Conservation (phyloP, 352 stramenopile genomes). For the Aphanomyces invadans region DNA sequence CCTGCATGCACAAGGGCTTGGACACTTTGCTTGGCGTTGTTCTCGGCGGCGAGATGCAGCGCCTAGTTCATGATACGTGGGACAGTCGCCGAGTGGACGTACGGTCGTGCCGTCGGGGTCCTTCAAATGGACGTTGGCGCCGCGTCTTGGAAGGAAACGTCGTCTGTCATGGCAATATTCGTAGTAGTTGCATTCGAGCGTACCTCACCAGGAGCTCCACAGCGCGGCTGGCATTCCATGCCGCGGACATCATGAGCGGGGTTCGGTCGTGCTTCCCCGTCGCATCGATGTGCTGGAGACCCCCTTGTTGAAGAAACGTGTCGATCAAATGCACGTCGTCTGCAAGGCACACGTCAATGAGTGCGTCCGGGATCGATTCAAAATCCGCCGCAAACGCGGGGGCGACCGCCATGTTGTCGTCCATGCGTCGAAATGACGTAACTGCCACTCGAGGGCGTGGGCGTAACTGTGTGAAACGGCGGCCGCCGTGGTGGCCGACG, state of each 20-base stretch:
- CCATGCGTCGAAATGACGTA: not conserved
- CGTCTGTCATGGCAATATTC: too few relatives aligned
- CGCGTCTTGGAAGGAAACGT: not conserved
- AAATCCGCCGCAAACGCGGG: not conserved
- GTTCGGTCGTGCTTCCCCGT: constrained; percentile 19
- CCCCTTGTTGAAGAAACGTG: constrained; percentile 10
- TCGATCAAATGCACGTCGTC: constrained; percentile 17
- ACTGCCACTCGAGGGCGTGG: not conserved
- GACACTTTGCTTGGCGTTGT: constrained; percentile 22
- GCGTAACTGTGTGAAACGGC: not conserved
- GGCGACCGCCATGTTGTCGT: not conserved
- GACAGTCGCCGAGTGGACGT: too few relatives aligned
- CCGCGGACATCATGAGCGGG: constrained; percentile 9
- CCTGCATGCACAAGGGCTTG: constrained; percentile 2
- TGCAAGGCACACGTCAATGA: constrained; percentile 13
- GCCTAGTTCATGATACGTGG: not conserved
- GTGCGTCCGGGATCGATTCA: constrained; percentile 6
- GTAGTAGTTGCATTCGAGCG: not conserved
- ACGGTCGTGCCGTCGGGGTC: constrained; percentile 22
- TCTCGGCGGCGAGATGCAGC: constrained; percentile 20
- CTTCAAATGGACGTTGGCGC: constrained; percentile 15
- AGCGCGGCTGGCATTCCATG: constrained; percentile 12
- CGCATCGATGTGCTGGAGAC: constrained; percentile 9
- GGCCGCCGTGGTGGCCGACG: not conserved
- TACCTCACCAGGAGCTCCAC: constrained; percentile 17